Evolutionary conservation across 495 filamentous ascomycete genomes (phyloP), one percentile per base, ranked within the genome.

Genomic region (Physcia stellaris): DNA sequence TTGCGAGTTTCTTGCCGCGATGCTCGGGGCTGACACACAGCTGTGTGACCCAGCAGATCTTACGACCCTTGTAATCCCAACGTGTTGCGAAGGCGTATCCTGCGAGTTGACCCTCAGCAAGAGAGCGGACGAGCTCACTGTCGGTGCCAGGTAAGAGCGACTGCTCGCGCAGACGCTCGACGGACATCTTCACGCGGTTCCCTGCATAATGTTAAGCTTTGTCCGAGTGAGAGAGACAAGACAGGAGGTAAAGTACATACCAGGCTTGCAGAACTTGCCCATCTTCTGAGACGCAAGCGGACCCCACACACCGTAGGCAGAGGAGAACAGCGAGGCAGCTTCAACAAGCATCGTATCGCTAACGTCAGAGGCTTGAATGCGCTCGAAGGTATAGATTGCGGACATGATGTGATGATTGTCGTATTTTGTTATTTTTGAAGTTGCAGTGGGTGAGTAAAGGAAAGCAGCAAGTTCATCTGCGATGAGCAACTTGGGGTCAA

Each of bases 31-130:
- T 49, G 20, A 63, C 55, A 0, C 58, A 55, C 16, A 63, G 50
- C 42, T 63, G 57, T 41, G 59, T 60, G 16, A 63, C 35, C 59
- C 59, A 63, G 42, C 51, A 60, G 28, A 62, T 37, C 36, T 28
- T 50, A 40, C 29, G 48, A 5, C 38, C 39, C 21, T 53, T 9
- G 35, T 32, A 28, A 11, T 15, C 31, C 59, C 53, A 62, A 15
- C 57, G 53, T 19, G 51, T 54, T 32, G 57, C 55, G 22, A 63
- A 58, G 11, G 46, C 57, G 29, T 62, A 51, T 13, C 59, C 59
- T 20, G 46, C 54, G 37, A 57, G 55, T 23, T 31, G 32, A 31
- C 39, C 53, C n/a, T 62, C 42, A 24, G 59, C 45, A 30, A 41
- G 49, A 34, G 51, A 51, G 22, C 44, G 41, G 9, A 46, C 53